Base-by-base conservation (phyloP, 768 basidiomycete species). In the Amanita pallidorosea region DNA sequence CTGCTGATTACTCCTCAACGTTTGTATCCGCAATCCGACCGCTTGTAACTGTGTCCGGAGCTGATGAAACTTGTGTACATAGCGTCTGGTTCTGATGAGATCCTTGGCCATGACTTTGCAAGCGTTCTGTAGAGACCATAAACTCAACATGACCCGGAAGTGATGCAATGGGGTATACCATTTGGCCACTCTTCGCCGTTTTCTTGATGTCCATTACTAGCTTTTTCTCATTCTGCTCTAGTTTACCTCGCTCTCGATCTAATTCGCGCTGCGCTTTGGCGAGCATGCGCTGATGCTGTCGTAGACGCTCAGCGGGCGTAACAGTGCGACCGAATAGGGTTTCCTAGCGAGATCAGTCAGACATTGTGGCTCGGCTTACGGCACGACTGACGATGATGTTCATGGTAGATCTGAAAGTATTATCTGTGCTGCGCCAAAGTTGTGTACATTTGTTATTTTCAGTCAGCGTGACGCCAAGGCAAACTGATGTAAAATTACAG, bases 61-160 rank as follows among this genome's bases (percentile, higher is more conserved):
- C 63, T 94, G 91, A 63, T 96, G 89, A 74, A 99, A 99, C 66
- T 97, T 98, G 69, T 97, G 92, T 22, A 93, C 75, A 63, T 99
- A 98, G 61, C 88, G 80, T 45, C 96, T 77, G 9, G 95, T 98
- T 56, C 96, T 81, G 56, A 98, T 92, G 51, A 99, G 85, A 64
- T 99, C 96, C 67, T 96, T 98, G 22, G 96, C 96, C 87, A 97
- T 96, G 56, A 98, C 88, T 76, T 98, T 98, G 74, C 94, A 97
- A 18, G 95, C 92, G 63, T 91, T 92, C 95, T 98, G 67, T 51
- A 53, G 51, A 50, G 53, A 57, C 60, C 56, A 56, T 48, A 54
- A 47, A 46, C 41, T 47, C 51, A 31, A 45, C 15, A 23, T 8
- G 9, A 17, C 23, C 20, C 4, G 8, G 23, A 7, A 43, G 7